These are phyloP conservation scores for Pseudotsuga menziesii DNA, from an alignment of 75 land plant species.

Conservation along the genomic window DNA sequence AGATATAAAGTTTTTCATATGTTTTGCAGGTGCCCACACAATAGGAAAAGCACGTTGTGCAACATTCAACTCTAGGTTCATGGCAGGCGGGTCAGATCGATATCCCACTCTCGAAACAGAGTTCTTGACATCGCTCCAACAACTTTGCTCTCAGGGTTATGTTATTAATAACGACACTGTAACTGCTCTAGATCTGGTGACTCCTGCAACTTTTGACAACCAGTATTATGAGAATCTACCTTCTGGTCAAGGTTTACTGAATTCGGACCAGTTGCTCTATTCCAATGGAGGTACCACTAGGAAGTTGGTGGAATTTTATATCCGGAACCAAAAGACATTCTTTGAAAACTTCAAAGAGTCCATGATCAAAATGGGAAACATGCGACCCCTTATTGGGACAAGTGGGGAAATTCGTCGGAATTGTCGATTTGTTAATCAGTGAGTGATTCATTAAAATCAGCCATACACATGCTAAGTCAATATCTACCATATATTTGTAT, in stretches of 20 bases:
- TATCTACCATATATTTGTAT: too few species aligned
- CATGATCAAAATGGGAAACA: constrained; percentile 30
- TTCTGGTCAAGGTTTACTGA: constrained; percentile 63
- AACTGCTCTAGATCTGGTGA: constrained; percentile 36
- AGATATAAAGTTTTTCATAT: neutral
- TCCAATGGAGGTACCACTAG: constrained; percentile 4
- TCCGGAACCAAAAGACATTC: constrained; percentile 13
- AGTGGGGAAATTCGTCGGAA: constrained; percentile 33
- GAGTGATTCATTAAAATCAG: too few species aligned
- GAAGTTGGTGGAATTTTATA: constrained; percentile 14
- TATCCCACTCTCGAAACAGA: constrained; percentile 23
- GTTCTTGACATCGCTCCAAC: constrained; percentile 40
- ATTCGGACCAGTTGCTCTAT: constrained; percentile 60
- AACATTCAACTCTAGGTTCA: constrained; percentile 44
- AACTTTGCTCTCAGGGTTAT: constrained; percentile 27
- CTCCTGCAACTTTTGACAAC: constrained; percentile 74
- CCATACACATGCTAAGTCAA: too few species aligned
- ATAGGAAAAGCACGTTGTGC: constrained; percentile 74
- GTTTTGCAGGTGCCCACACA: constrained; percentile 58
- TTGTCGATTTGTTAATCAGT: constrained; percentile 11
- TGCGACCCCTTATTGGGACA: constrained; percentile 11
- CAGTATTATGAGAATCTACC: constrained; percentile 61
- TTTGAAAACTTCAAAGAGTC: constrained; percentile 19
- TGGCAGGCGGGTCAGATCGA: neutral
- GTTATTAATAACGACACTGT: neutral